These are phyloP conservation scores for Malus sylvestris DNA, from an alignment of 306 rosid species.

Conservation along the genomic window DNA sequence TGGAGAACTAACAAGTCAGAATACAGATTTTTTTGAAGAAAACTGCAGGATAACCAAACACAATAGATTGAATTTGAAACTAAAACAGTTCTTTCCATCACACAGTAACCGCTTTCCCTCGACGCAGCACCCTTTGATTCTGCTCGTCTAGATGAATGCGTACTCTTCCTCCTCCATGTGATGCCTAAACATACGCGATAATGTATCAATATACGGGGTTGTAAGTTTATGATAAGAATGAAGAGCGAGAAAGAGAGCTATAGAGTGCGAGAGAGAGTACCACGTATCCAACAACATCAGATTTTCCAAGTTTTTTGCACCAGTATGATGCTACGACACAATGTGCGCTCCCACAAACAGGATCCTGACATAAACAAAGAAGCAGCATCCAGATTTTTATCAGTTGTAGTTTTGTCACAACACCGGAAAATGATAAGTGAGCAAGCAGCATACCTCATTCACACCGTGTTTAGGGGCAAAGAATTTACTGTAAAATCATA, in stretches of 20 bases:
- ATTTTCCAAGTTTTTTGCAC: slow-evolving; percentile 63
- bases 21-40: not conserved
- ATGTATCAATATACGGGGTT: not conserved
- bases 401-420: not conserved
- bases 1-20: not conserved
- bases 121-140: slow-evolving; percentile 56
- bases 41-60: not conserved
- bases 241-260: not conserved
- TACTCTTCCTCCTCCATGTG: slow-evolving; percentile 64
- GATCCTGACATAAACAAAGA: slow-evolving; percentile 38
- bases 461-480: slow-evolving; percentile 60
- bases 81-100: slow-evolving; percentile 60
- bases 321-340: slow-evolving; percentile 63
- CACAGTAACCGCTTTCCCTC: slow-evolving; percentile 60
- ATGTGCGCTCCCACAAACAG: slow-evolving; percentile 62
- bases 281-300: slow-evolving; percentile 56
- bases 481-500: slow-evolving; percentile 58
- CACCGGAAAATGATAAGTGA: not conserved
- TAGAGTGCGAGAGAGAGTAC: slow-evolving; percentile 23
- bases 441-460: slow-evolving; percentile 47
- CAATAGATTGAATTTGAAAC: not conserved
- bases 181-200: slow-evolving; percentile 45
- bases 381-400: not conserved
- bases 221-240: not conserved
- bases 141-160: slow-evolving; percentile 50